A percentile compares a stretch with the other conserved stretches of the same genome.
Evolutionary conservation across 164 flowering plant species (phyloP).

Genomic region (Protea cynaroides): DNA sequence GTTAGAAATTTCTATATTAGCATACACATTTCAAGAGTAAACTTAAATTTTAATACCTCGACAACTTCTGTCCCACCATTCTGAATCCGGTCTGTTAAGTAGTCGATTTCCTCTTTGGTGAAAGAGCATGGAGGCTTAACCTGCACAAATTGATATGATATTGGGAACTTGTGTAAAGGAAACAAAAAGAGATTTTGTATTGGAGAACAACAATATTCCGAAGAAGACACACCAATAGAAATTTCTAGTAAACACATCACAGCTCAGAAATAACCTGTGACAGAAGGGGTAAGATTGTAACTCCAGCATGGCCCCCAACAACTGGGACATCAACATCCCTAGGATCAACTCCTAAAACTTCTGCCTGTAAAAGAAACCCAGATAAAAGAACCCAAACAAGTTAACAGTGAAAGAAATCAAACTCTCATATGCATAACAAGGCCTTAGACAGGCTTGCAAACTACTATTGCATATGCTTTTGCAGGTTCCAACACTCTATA

Average conservation of each 20-base stretch:
- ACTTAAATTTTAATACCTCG: conserved; percentile 31
- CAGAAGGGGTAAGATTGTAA: conserved; percentile 33
- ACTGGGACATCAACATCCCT: conserved; percentile 37
- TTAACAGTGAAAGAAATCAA: not conserved
- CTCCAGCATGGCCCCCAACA: conserved; percentile 37
- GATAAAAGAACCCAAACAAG: no score
- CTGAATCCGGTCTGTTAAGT: conserved; percentile 52
- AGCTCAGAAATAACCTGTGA: conserved; percentile 15
- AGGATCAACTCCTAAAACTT: conserved; percentile 26
- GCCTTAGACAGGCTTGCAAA: no score
- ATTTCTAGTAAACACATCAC: not conserved
- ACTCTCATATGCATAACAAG: not conserved
- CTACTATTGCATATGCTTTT: not conserved
- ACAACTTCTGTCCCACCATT: conserved; percentile 72
- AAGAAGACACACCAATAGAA: not conserved
- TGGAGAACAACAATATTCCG: not conserved
- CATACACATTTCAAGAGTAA: not conserved
- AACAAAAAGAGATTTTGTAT: no score
- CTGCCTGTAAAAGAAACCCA: conserved; percentile 12
- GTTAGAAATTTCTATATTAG: not conserved
- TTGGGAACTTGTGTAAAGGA: not conserved
- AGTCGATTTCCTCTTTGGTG: conserved; percentile 40
- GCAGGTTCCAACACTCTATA: not conserved
- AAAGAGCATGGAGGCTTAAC: conserved; percentile 43
- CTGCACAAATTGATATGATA: conserved; percentile 15